Evolutionary conservation across 2,329 filamentous ascomycete species (phyloP), one percentile per base, ranked within the genome.

Genomic region (Colletotrichum sp.): DNA sequence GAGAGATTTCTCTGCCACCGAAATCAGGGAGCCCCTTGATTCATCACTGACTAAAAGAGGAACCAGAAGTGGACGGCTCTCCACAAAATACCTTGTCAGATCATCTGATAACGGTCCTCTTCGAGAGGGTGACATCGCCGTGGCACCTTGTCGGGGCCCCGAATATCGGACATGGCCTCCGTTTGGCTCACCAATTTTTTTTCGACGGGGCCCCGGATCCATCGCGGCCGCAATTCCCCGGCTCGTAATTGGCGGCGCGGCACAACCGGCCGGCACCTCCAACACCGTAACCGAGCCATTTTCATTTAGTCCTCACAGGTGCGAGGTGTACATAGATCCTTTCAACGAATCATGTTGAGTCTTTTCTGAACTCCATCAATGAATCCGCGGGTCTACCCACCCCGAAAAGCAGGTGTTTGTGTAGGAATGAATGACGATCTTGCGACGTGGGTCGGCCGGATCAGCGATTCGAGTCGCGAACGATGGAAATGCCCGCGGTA

Each of bases 91-190:
- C 61, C 72, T 72, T 75, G 68, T 72, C 72, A 75, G 72, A 75
- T 72, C 72, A 75, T 75, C 72, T 75, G 72, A 72, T 75, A 75
- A 75, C 61, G 55, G 43, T 32, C 24, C 52, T 60, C n/a, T 52
- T 43, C 61, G 13, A 26, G 30, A 64, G 28, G 13, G 55, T 60
- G 32, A 28, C 52, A 69, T 43, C 43, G 67, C 21, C 21, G 52
- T 58, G 15, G 58, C 26, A 61, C 58, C 28, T 32, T 30, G 58
- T 34, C 16, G 28, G 67, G 38, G 63, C 32, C 28, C 64, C 64
- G 64, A 72, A 38, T 18, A 61, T 61, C 67, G 34, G 64, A 52
- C 43, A 32, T n/a, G 43, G 26, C 26, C 18, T 24, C 64, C 64
- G 64, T 55, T 52, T 52, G 43, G 43, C 10, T 52, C 43, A 52